Evolutionary conservation across 1,139 yeast species (phyloP).

Genomic region (Candida tunisiensis): DNA sequence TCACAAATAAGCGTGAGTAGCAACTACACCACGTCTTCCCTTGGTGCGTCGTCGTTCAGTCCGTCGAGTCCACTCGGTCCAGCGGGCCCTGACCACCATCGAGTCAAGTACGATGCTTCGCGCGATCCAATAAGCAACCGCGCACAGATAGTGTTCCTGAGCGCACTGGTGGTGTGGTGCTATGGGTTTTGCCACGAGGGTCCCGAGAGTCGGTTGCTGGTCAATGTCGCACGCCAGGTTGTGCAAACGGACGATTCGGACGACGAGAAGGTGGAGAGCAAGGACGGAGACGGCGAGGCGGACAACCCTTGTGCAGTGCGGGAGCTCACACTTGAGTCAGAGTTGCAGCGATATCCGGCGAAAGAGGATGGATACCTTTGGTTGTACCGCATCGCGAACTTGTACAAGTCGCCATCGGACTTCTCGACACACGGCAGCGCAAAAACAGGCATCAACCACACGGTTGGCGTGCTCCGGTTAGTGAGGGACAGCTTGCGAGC

Average conservation of each 20-base stretch:
- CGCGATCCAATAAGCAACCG: slow-evolving; percentile 39
- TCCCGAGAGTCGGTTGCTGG: slow-evolving; percentile 25
- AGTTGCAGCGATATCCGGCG: slow-evolving; percentile 5
- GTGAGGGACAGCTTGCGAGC: slow-evolving; percentile 12
- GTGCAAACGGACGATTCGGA: not conserved
- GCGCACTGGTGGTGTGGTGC: slow-evolving; percentile 40
- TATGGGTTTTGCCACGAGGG: slow-evolving; percentile 37
- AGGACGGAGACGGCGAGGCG: too few species aligned
- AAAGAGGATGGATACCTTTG: slow-evolving; percentile 12
- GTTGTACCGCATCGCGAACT: slow-evolving; percentile 9
- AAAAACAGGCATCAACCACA: slow-evolving; percentile 10
- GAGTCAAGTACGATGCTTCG: slow-evolving; percentile 27
- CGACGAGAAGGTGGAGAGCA: too few species aligned
- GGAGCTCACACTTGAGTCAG: not conserved
- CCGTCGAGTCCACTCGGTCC: not conserved
- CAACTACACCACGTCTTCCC: too few species aligned
- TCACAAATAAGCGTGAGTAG: slow-evolving; percentile 3
- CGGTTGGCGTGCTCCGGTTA: slow-evolving; percentile 17
- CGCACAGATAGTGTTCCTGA: slow-evolving; percentile 36
- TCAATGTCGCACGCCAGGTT: not conserved
- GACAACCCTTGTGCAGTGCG: too few species aligned
- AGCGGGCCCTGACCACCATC: slow-evolving; percentile 11
- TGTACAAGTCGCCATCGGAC: too few species aligned
- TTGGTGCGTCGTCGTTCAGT: too few species aligned
- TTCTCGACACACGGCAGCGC: slow-evolving; percentile 7